Conservation (phyloP, 2,329 filamentous ascomycete species). For the Pseudogymnoascus sp. region DNA sequence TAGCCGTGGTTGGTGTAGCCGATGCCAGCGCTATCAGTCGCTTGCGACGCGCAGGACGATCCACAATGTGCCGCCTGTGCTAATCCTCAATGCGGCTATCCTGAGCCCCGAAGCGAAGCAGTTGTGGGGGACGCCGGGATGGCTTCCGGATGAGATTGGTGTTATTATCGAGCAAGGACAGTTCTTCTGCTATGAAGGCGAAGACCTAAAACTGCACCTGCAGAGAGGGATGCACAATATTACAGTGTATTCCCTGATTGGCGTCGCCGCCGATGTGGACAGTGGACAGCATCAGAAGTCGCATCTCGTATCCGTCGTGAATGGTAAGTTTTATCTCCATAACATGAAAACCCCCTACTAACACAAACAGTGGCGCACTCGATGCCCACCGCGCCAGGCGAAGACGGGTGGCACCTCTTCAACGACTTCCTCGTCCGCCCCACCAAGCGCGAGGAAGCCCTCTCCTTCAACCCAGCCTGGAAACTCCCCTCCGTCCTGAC, state of each 20-base stretch:
- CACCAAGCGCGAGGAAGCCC: slow-evolving; percentile 71
- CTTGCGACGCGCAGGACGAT: slow-evolving; percentile 80
- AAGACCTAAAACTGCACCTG: slow-evolving; percentile 74
- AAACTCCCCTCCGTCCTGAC: slow-evolving; percentile 84
- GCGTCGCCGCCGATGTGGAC: slow-evolving; percentile 84
- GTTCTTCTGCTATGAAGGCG: slow-evolving; percentile 89
- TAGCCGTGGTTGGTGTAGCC: slow-evolving; percentile 86
- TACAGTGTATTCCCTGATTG: slow-evolving; percentile 83
- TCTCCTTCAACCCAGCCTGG: slow-evolving; percentile 86
- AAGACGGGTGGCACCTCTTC: slow-evolving; percentile 87
- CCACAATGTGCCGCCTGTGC: slow-evolving; percentile 71
- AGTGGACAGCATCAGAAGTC: slow-evolving; percentile 77
- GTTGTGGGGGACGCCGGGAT: slow-evolving; percentile 83
- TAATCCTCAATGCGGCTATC: slow-evolving; percentile 80
- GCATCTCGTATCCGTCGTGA: slow-evolving; percentile 85
- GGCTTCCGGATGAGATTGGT: slow-evolving; percentile 90
- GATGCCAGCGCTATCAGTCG: slow-evolving; percentile 84
- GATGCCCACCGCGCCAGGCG: slow-evolving; percentile 48
- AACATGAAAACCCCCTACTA: slow-evolving; percentile 12
- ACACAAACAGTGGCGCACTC: slow-evolving; percentile 54
- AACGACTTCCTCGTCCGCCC: slow-evolving; percentile 92
- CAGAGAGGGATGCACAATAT: slow-evolving; percentile 75
- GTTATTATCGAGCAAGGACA: slow-evolving; percentile 75
- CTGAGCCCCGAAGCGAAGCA: slow-evolving; percentile 64
- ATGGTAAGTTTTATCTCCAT: slow-evolving; percentile 48